A percentile compares a stretch with the other conserved stretches of the same genome.
phyloP scores from a whole-genome alignment of 2,329 filamentous ascomycete species.

The Cercospora sp. region DNA sequence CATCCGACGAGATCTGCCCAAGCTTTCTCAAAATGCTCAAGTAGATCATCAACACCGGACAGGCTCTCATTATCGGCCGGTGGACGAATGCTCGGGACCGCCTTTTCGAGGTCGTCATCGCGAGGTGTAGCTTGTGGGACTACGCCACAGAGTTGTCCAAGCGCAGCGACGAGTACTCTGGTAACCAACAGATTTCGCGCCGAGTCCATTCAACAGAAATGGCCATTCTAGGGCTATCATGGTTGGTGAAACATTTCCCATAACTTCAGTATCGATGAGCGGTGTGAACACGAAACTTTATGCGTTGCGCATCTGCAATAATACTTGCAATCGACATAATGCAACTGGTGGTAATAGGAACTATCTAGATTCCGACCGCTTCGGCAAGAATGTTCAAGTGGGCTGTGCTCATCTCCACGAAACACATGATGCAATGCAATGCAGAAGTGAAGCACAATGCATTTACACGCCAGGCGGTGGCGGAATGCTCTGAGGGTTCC shows the following conservation, averaged over 20 bases:
- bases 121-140: neutral
- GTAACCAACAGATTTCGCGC: neutral
- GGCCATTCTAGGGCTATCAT: neutral
- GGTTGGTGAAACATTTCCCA: neutral
- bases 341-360: neutral
- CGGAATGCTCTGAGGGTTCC: conserved; percentile 27
- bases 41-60: neutral
- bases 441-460: neutral
- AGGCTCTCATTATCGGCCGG: neutral
- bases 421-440: conserved; percentile 1
- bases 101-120: neutral
- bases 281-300: neutral
- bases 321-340: neutral
- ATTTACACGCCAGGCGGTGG: conserved; percentile 1
- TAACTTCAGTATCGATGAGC: neutral
- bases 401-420: neutral
- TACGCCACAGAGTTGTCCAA: neutral
- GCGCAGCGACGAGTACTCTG: neutral
- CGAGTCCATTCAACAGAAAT: neutral
- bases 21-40: neutral
- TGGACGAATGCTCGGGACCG: neutral
- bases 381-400: neutral
- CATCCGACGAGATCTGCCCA: neutral
- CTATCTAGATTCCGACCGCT: neutral
- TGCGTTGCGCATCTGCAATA: neutral